A percentile compares a stretch with the other conserved stretches of the same genome.
Evolutionary conservation across 495 filamentous ascomycete genomes (phyloP).

Genomic region (Penicillium manginii): DNA sequence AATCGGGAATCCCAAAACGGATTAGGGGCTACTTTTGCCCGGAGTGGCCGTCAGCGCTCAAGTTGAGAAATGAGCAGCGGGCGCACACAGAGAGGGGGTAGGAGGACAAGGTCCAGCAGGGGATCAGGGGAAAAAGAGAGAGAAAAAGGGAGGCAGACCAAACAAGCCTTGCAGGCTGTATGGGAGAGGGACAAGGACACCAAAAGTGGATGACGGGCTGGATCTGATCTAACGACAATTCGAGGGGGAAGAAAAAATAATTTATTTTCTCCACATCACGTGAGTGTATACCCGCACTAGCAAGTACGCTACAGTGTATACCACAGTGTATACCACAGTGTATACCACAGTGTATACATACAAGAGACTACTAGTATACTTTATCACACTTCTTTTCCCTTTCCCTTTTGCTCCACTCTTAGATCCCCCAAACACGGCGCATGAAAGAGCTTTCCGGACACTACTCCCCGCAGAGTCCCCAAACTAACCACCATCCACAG

Average conservation of each 20-base stretch:
- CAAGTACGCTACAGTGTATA: no score
- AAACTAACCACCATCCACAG: constrained; percentile 56
- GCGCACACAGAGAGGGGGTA: constrained; percentile 27
- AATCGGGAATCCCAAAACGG: constrained; percentile 21
- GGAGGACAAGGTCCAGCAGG: constrained; percentile 4
- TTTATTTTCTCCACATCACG: constrained; percentile 32
- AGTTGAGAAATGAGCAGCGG: constrained; percentile 23
- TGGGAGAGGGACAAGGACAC: constrained; percentile 16
- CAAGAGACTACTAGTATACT: neutral
- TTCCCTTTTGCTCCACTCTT: constrained; percentile 24
- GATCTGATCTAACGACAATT: constrained; percentile 15
- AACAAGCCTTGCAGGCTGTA: constrained; percentile 5
- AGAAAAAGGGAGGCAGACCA: neutral
- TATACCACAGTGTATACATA: neutral
- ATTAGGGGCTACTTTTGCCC: constrained; percentile 34
- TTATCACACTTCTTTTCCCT: constrained; percentile 2
- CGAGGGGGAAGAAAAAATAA: constrained; percentile 27
- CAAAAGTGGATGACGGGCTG: constrained; percentile 32
- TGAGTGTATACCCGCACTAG: constrained; percentile 23
- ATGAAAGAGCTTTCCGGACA: constrained; percentile 51
- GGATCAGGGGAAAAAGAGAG: neutral
- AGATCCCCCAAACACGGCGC: constrained; percentile 57
- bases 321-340: neutral
- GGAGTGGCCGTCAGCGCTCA: constrained; percentile 30
- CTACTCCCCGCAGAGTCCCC: constrained; percentile 45